phyloP scores from a whole-genome alignment of 495 filamentous ascomycete species.

The Aspergillus nidulans region DNA sequence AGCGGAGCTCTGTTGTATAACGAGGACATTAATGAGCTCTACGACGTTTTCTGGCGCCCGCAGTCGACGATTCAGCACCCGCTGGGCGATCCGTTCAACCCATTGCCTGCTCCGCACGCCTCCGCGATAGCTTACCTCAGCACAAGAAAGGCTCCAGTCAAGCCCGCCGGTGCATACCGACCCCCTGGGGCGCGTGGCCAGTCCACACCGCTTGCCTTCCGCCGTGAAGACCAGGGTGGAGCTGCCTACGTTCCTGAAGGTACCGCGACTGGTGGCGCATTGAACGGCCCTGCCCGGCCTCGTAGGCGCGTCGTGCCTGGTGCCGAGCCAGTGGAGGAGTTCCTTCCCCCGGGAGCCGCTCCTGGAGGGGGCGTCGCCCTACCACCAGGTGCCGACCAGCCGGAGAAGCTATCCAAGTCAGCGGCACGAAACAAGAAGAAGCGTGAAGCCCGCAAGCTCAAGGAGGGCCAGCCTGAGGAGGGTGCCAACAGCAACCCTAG shows the following conservation, averaged over 20 bases:
- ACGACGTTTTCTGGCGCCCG: slow-evolving; percentile 88
- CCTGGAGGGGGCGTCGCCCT: slow-evolving; percentile 68
- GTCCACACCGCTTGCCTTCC: slow-evolving; percentile 87
- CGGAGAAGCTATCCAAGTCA: slow-evolving; percentile 75
- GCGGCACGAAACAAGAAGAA: slow-evolving; percentile 99
- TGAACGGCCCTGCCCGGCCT: slow-evolving; percentile 77
- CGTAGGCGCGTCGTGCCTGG: slow-evolving; percentile 73
- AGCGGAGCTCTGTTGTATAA: slow-evolving; percentile 89
- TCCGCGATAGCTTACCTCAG: slow-evolving; percentile 80
- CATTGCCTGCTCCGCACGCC: slow-evolving; percentile 73
- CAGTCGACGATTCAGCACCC: slow-evolving; percentile 56
- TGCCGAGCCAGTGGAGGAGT: slow-evolving; percentile 59
- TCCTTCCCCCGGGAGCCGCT: slow-evolving; percentile 60
- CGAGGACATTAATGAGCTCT: slow-evolving; percentile 88
- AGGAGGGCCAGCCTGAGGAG: slow-evolving; percentile 58
- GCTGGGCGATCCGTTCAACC: slow-evolving; percentile 67
- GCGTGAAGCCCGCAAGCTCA: slow-evolving; percentile 90
- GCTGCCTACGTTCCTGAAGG: slow-evolving; percentile 84
- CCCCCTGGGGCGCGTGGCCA: slow-evolving; percentile 93
- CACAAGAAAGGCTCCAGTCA: slow-evolving; percentile 85
- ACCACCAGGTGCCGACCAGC: slow-evolving; percentile 49
- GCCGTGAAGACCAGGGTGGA: slow-evolving; percentile 94
- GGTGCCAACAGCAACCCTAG: slow-evolving; percentile 31
- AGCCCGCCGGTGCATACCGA: slow-evolving; percentile 91
- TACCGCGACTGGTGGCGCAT: slow-evolving; percentile 51